Evolutionary conservation across 805 yeast genomes (phyloP).

Genomic region (Schizosaccharomyces lindneri): DNA sequence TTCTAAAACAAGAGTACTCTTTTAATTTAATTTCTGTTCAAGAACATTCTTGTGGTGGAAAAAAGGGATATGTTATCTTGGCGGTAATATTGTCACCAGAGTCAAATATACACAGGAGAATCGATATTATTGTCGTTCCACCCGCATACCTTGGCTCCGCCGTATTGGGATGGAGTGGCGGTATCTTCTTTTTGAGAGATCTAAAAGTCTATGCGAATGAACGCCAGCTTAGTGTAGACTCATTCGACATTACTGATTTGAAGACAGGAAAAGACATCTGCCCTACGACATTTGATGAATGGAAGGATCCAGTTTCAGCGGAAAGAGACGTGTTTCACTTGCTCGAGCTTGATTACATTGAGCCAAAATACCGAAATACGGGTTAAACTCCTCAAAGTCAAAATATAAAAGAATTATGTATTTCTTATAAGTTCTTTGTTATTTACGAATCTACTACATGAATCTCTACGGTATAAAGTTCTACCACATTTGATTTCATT

Average conservation of each 20-base stretch:
- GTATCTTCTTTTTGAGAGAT: conserved; percentile 8
- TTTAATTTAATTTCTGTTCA: neutral
- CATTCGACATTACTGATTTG: conserved; percentile 5
- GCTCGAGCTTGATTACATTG: conserved; percentile 5
- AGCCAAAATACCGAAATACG: conserved; percentile 8
- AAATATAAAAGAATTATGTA: neutral
- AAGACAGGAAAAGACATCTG: conserved; percentile 5
- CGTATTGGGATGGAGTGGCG: conserved; percentile 10
- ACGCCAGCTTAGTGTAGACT: conserved; percentile 4
- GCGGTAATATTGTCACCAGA: neutral
- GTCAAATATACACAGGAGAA: conserved; percentile 5
- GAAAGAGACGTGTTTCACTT: conserved; percentile 7
- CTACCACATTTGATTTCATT: no score
- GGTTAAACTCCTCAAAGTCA: conserved; percentile 1
- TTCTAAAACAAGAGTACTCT: conserved; percentile 5
- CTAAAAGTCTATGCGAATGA: conserved; percentile 4
- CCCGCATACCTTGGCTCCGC: conserved; percentile 8
- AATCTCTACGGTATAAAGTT: no score
- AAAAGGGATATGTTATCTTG: neutral
- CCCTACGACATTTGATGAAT: neutral
- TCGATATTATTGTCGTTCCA: conserved; percentile 7
- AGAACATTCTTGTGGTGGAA: neutral
- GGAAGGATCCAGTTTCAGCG: conserved; percentile 5
- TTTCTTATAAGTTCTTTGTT: no score
- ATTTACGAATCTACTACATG: no score